Percentiles rank a stretch among this genome's conserved stretches.
Evolutionary conservation across 352 stramenopile genomes (phyloP).

Genomic region (Phytophthora chlamydospora): DNA sequence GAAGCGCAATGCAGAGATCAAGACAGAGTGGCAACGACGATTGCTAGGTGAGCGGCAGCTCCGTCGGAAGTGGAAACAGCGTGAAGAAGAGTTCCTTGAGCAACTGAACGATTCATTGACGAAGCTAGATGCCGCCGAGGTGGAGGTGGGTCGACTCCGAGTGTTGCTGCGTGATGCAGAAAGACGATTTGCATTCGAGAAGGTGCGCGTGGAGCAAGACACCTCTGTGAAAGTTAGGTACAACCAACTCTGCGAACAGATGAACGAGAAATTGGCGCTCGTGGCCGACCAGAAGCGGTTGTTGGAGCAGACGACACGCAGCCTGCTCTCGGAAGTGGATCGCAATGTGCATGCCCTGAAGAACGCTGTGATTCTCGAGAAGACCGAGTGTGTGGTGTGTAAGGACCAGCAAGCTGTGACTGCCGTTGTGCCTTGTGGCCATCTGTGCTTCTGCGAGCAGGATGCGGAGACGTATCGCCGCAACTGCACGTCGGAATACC

Average conservation of each 20-base stretch:
- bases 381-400: slow-evolving; percentile 83
- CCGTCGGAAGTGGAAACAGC: slow-evolving; percentile 78
- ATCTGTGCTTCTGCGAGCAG: slow-evolving; percentile 86
- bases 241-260: slow-evolving; percentile 75
- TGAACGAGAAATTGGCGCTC: slow-evolving; percentile 69
- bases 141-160: slow-evolving; percentile 45
- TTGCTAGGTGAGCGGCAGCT: slow-evolving; percentile 80
- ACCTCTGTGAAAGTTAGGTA: slow-evolving; percentile 78
- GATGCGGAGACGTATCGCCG: slow-evolving; percentile 73
- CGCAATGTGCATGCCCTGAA: slow-evolving; percentile 77
- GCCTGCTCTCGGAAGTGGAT: slow-evolving; percentile 74
- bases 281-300: slow-evolving; percentile 78
- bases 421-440: slow-evolving; percentile 81
- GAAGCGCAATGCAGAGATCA: slow-evolving; percentile 81
- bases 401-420: slow-evolving; percentile 76
- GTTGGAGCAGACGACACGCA: slow-evolving; percentile 80
- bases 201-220: slow-evolving; percentile 74
- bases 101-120: slow-evolving; percentile 68
- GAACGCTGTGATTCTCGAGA: slow-evolving; percentile 60
- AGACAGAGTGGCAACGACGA: slow-evolving; percentile 80
- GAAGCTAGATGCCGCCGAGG: slow-evolving; percentile 55
- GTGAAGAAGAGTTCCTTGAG: slow-evolving; percentile 73
- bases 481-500: slow-evolving; percentile 46
- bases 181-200: slow-evolving; percentile 76
- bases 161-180: slow-evolving; percentile 68